Evolutionary conservation across 1,139 yeast genomes (phyloP).

Genomic region (Pichiaceae sp.): DNA sequence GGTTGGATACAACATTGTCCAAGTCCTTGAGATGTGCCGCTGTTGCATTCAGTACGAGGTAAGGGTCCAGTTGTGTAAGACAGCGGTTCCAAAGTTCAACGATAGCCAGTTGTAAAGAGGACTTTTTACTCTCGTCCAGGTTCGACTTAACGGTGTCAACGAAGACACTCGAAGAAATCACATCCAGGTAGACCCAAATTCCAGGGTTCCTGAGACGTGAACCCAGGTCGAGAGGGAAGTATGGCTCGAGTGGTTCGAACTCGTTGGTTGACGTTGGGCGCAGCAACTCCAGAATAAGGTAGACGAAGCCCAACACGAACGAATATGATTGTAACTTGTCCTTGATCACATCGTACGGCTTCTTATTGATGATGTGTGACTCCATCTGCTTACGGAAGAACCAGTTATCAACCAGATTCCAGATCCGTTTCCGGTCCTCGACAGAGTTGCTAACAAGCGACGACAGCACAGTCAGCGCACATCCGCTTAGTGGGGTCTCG

Average conservation of each 20-base stretch:
- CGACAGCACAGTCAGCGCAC: constrained; percentile 44
- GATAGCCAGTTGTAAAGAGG: constrained; percentile 44
- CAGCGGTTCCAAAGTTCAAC: constrained; percentile 45
- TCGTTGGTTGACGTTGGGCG: constrained; percentile 19
- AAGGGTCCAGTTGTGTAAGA: constrained; percentile 56
- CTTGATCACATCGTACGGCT: constrained; percentile 21
- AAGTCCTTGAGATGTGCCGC: constrained; percentile 39
- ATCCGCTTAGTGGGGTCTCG: constrained; percentile 47
- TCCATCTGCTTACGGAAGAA: constrained; percentile 34
- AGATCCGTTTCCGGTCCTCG: constrained; percentile 42
- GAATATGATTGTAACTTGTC: constrained; percentile 5
- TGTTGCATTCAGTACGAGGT: constrained; percentile 41
- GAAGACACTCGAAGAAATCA: constrained; percentile 57
- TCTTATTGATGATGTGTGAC: constrained; percentile 20
- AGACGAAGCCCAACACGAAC: constrained; percentile 41
- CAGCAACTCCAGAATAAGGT: constrained; percentile 37
- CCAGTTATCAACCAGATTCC: constrained; percentile 75
- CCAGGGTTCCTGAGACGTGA: constrained; percentile 55
- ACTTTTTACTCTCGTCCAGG: constrained; percentile 28
- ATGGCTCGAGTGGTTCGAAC: constrained; percentile 33
- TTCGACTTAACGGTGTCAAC: constrained; percentile 31
- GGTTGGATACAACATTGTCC: constrained; percentile 38
- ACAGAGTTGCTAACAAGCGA: constrained; percentile 39
- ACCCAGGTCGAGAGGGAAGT: constrained; percentile 64
- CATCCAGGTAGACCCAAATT: constrained; percentile 76